Base-by-base conservation (phyloP, 2,329 filamentous ascomycete genomes). In the Fusarium irregulare region DNA sequence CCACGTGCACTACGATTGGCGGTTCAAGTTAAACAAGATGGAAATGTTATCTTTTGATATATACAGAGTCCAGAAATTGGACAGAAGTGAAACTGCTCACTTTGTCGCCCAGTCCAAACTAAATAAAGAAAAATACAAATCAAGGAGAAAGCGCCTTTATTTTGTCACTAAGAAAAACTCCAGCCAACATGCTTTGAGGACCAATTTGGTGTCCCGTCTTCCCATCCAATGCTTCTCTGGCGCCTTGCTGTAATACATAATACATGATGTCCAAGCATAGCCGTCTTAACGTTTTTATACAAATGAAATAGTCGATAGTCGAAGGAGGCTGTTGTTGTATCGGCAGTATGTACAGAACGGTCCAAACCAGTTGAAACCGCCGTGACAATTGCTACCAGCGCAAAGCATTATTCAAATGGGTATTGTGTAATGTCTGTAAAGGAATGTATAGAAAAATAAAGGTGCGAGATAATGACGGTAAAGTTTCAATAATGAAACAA, bases 161-260 rank as follows among this genome's bases (percentile, higher is more conserved):
- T 55, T 66, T 61, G 48, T 44, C 69, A 25, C 32, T 30, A 68
- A 49, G 23, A 58, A 55, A 62, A 71, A 70, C 67, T 71, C 67
- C 67, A 71, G 51, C 57, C 60, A 41, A 65, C 48, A 64, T 70
- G 64, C 63, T 66, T 47, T 56, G 37, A 56, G 48, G 48, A 63
- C 48, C 34, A 56, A 28, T 30, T 58, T 63, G 51, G 34, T 60
- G 60, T 54, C 50, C 48, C 16, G 20, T 51, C 59, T 68, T 63
- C 56, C 47, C 54, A 44, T 60, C 50, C 56, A 25, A 61, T 73
- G 53, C 60, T 69, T 61, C 60, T 59, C 56, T 47, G 63, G 65
- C 73, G 73, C 73, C 73, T 61, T 75, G 68, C 73, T 73, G 32
- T 50, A 66, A 46, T 41, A 53, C 67, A 30, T 73, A 56, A 73